These are phyloP conservation scores for Alectoria sarmentosa DNA, from an alignment of 495 filamentous ascomycete species.

Conservation along the genomic window DNA sequence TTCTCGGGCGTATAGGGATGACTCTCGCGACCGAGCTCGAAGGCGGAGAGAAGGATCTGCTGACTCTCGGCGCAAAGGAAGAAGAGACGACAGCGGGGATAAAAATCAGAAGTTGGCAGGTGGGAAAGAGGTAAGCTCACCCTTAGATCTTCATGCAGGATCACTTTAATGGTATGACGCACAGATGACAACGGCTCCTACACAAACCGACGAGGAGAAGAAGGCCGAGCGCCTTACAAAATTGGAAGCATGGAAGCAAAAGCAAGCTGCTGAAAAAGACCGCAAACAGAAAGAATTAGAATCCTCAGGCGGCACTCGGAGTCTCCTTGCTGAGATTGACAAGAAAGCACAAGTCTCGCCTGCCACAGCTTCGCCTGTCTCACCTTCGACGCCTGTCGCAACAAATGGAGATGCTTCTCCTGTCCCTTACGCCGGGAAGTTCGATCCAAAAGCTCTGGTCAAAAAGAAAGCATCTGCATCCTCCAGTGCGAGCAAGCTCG, in stretches of 20 bases:
- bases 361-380: conserved; percentile 47
- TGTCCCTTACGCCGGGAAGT: conserved; percentile 66
- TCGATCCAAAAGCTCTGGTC: conserved; percentile 80
- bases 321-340: conserved; percentile 69
- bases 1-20: conserved; percentile 68
- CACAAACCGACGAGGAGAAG: conserved; percentile 71
- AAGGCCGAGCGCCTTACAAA: conserved; percentile 78
- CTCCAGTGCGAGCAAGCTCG: conserved; percentile 43
- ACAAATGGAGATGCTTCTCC: conserved; percentile 39
- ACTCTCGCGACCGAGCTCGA: conserved; percentile 64
- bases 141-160: no score
- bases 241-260: conserved; percentile 86
- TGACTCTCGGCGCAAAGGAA: conserved; percentile 64
- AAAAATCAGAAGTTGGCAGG: conserved; percentile 42
- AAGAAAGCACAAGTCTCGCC: conserved; percentile 55
- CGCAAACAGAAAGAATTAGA: conserved; percentile 64
- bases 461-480: conserved; percentile 54
- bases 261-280: conserved; percentile 71
- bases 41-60: conserved; percentile 68
- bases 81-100: conserved; percentile 58
- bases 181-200: conserved; percentile 37
- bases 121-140: conserved; percentile 46
- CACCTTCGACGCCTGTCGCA: conserved; percentile 44
- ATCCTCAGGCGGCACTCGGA: conserved; percentile 52
- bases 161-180: background rate